Evolutionary conservation across 163 green algal species (phyloP).

Genomic region (Coccomyxa subellipsoidea): DNA sequence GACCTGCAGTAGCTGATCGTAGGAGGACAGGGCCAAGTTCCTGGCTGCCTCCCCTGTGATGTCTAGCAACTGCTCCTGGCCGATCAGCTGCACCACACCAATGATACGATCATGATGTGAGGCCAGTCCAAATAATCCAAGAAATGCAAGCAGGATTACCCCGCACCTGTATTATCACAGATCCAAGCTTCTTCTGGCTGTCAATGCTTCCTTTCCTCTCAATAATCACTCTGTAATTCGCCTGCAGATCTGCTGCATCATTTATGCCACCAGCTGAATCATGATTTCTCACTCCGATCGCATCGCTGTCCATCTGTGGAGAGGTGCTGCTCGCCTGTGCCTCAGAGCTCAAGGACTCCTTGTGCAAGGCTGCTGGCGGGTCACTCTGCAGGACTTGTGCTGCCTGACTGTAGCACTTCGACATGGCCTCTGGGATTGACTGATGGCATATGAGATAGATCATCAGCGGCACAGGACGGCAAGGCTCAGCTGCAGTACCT

Average conservation of each 20-base stretch:
- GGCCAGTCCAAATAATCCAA: no score
- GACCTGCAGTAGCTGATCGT: not conserved
- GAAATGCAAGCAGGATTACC: not conserved
- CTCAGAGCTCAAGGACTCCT: not conserved
- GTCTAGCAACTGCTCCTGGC: not conserved
- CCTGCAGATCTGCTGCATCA: not conserved
- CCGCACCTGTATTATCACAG: not conserved
- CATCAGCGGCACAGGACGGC: not conserved
- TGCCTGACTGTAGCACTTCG: not conserved
- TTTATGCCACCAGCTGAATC: not conserved
- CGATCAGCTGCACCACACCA: not conserved
- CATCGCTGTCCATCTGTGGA: no score
- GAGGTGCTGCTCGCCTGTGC: not conserved
- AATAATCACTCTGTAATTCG: not conserved
- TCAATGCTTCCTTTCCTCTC: not conserved
- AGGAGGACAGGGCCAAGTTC: not conserved
- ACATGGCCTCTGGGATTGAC: not conserved
- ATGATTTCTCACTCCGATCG: no score
- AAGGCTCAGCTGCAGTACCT: not conserved
- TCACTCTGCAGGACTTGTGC: not conserved
- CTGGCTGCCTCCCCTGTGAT: slow-evolving; percentile 6
- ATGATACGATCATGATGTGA: no score
- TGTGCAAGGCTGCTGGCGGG: not conserved
- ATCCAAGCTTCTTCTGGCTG: not conserved
- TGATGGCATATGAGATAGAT: not conserved